phyloP scores from a whole-genome alignment of 176 grass and related monocot genomes.

The Cocos nucifera region DNA sequence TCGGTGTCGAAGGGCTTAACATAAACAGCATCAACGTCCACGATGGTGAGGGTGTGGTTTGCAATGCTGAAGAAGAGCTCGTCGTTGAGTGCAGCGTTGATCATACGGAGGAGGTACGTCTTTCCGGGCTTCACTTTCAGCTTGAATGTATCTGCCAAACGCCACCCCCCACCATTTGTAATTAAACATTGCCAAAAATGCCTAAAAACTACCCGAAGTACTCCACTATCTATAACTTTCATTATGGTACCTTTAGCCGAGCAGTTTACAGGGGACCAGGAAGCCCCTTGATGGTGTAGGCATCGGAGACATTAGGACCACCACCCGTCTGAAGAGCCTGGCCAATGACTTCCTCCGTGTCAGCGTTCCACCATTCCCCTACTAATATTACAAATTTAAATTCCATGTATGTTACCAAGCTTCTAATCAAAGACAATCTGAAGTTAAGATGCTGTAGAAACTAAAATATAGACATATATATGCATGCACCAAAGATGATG shows the following conservation, averaged over 20 bases:
- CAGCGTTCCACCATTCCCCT: conserved; percentile 69
- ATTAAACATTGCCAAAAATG: too few species aligned
- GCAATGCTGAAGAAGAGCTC: conserved; percentile 75
- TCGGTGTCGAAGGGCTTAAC: conserved; percentile 49
- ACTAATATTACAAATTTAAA: background rate
- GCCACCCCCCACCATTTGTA: too few species aligned
- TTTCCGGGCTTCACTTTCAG: conserved; percentile 45
- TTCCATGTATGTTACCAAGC: background rate
- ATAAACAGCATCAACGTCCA: conserved; percentile 60
- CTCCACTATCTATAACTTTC: too few species aligned
- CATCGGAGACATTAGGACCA: conserved; percentile 51
- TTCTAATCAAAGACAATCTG: background rate
- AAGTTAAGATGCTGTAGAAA: background rate
- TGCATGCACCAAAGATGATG: conserved; percentile 45
- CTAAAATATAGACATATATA: background rate
- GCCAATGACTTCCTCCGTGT: conserved; percentile 57
- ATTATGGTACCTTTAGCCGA: conserved; percentile 38
- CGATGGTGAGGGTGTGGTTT: conserved; percentile 44
- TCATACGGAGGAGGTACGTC: conserved; percentile 65
- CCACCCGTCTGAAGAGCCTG: conserved; percentile 40
- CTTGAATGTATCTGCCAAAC: conserved; percentile 49
- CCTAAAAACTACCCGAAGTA: too few species aligned
- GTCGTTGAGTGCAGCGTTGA: conserved; percentile 72
- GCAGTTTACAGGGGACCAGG: conserved; percentile 48
- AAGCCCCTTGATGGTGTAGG: conserved; percentile 60